Percentiles rank a stretch among this genome's conserved stretches.
Evolutionary conservation across 768 basidiomycete genomes (phyloP).

Genomic region (Naganishia randhawae): DNA sequence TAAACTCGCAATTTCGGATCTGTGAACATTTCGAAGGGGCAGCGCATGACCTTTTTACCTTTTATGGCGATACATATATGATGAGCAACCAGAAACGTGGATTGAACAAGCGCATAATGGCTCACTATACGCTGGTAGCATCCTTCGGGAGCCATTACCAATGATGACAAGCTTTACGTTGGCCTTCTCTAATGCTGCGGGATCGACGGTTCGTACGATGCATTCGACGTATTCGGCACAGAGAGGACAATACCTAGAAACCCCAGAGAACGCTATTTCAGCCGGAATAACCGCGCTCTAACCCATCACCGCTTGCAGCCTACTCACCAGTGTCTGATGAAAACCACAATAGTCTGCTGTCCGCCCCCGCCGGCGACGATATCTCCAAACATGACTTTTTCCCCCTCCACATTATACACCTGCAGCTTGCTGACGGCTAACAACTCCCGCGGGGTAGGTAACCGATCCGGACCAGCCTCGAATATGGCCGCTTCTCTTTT

Average conservation of each 20-base stretch:
- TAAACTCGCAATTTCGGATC: slow-evolving; percentile 71
- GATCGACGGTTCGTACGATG: slow-evolving; percentile 57
- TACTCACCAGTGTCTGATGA: slow-evolving; percentile 73
- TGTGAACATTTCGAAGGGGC: slow-evolving; percentile 71
- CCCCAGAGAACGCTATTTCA: neutral
- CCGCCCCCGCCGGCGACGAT: slow-evolving; percentile 53
- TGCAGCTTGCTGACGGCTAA: slow-evolving; percentile 61
- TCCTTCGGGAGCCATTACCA: slow-evolving; percentile 69
- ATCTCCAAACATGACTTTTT: slow-evolving; percentile 65
- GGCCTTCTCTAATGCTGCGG: slow-evolving; percentile 55
- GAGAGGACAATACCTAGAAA: slow-evolving; percentile 57
- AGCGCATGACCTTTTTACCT: slow-evolving; percentile 58
- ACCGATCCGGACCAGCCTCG: slow-evolving; percentile 36
- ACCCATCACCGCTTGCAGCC: slow-evolving; percentile 54
- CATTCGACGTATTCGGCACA: slow-evolving; percentile 85
- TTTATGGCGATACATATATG: neutral
- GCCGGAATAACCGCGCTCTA: no score
- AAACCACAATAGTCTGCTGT: slow-evolving; percentile 66
- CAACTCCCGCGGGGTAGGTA: slow-evolving; percentile 61
- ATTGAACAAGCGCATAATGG: slow-evolving; percentile 50
- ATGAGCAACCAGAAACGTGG: slow-evolving; percentile 1
- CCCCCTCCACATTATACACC: slow-evolving; percentile 66
- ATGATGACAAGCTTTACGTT: slow-evolving; percentile 67
- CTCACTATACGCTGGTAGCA: slow-evolving; percentile 69
- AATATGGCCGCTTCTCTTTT: slow-evolving; percentile 41